Percentiles rank a stretch among this genome's conserved stretches.
These are phyloP conservation scores for Fragaria ananassa DNA, from an alignment of 306 rosid species.

Conservation along the genomic window DNA sequence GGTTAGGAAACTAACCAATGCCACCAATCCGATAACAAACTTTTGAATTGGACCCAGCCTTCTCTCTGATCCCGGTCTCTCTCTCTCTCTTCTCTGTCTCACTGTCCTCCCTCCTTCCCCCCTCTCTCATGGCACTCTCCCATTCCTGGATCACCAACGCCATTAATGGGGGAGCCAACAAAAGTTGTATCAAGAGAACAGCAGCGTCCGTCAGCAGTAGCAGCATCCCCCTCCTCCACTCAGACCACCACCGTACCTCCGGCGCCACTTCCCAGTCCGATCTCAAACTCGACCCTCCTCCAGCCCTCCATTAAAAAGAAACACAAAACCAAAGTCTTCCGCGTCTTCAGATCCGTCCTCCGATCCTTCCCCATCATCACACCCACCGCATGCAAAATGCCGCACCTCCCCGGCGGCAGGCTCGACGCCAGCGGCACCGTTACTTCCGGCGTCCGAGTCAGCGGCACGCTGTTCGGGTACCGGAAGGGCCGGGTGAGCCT, in stretches of 20 bases:
- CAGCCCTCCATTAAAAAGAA: constrained; percentile 49
- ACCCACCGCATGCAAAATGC: constrained; percentile 59
- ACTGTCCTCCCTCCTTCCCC: not conserved
- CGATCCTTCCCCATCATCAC: constrained; percentile 73
- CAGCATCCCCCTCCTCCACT: not conserved
- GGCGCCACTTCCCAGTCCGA: not conserved
- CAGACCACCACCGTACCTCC: constrained; percentile 25
- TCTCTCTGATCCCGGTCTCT: not conserved
- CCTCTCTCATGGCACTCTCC: constrained; percentile 21
- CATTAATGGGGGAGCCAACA: constrained; percentile 61
- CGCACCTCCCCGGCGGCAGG: constrained; percentile 27
- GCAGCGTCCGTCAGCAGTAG: not conserved
- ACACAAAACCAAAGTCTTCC: constrained; percentile 41
- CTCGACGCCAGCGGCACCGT: constrained; percentile 9
- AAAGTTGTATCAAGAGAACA: constrained; percentile 21
- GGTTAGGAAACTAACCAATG: not conserved
- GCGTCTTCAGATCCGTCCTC: constrained; percentile 59
- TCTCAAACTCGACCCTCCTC: constrained; percentile 38
- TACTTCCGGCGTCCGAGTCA: constrained; percentile 24
- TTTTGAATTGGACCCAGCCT: not conserved
- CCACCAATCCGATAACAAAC: constrained; percentile 15
- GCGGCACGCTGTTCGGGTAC: constrained; percentile 65
- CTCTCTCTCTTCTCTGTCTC: not conserved
- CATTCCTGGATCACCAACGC: constrained; percentile 16
- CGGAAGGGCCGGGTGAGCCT: constrained; percentile 70